Percentiles rank a stretch among this genome's conserved stretches.
Conservation (phyloP, 78 protist genomes). For the Dictyostelium firmibasis region DNA sequence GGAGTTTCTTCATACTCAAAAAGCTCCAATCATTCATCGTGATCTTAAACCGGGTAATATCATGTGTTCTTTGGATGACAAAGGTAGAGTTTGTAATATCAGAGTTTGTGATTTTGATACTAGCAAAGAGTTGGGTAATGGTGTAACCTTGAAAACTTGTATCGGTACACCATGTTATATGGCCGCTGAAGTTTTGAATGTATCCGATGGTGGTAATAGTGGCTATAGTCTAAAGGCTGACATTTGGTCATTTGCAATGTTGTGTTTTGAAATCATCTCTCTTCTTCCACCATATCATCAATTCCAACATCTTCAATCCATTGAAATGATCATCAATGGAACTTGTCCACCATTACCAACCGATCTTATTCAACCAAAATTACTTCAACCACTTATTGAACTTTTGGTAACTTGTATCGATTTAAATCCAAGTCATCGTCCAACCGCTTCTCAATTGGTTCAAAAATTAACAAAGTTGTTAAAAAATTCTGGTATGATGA, state of each 20-base stretch:
- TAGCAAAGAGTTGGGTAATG: not conserved
- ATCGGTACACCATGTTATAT: conserved; percentile 77
- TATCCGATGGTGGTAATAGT: not conserved
- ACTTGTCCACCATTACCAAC: conserved; percentile 58
- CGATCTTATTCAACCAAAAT: not conserved
- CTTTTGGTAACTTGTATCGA: conserved; percentile 40
- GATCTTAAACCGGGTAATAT: conserved; percentile 76
- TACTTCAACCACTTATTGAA: conserved; percentile 40
- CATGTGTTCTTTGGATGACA: conserved; percentile 68
- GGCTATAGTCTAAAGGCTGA: conserved; percentile 68
- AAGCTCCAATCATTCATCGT: conserved; percentile 76
- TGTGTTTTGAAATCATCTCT: conserved; percentile 52
- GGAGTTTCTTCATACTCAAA: conserved; percentile 56
- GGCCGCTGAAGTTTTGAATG: conserved; percentile 69
- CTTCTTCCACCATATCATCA: conserved; percentile 62
- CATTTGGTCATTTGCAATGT: conserved; percentile 77
- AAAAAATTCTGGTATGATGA: conserved; percentile 21
- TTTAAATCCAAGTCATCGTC: conserved; percentile 49
- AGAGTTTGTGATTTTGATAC: conserved; percentile 78
- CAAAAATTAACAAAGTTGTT: conserved; percentile 33
- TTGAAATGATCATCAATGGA: conserved; percentile 72
- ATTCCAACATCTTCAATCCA: conserved; percentile 58
- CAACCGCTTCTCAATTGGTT: conserved; percentile 42
- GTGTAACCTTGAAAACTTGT: conserved; percentile 52
- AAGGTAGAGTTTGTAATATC: conserved; percentile 19